Percentiles rank a stretch among this genome's conserved stretches.
phyloP scores from a whole-genome alignment of 345 rosid genomes.

The Populus simonii region DNA sequence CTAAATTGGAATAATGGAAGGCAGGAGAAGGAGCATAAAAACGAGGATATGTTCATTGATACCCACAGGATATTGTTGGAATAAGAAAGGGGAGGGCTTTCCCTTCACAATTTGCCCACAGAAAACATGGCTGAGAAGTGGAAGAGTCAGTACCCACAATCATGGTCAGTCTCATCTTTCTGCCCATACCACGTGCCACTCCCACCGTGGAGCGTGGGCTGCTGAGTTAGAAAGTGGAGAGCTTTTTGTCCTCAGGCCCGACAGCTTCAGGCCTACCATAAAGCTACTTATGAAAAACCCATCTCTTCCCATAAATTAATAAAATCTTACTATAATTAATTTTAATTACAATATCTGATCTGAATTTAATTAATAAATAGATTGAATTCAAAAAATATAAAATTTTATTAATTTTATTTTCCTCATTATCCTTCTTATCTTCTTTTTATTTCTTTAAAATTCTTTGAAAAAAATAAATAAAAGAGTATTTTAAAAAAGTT shows the following conservation, averaged over 20 bases:
- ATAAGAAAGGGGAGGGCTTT: background rate
- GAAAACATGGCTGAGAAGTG: slow-evolving; percentile 6
- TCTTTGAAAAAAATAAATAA: too few species aligned
- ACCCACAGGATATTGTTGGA: background rate
- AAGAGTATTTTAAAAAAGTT: too few species aligned
- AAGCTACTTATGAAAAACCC: slow-evolving; percentile 19
- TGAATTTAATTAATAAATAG: too few species aligned
- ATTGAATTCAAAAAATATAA: too few species aligned
- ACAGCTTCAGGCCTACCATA: slow-evolving; percentile 39
- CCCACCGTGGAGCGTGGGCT: slow-evolving; percentile 25
- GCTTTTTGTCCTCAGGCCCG: slow-evolving; percentile 25
- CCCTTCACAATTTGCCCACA: background rate
- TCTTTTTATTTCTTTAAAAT: too few species aligned
- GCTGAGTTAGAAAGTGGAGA: slow-evolving; percentile 38
- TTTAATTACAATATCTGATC: too few species aligned
- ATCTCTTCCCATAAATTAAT: background rate
- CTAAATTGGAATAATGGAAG: too few species aligned
- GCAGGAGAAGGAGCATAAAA: too few species aligned
- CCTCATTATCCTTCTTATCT: fast-evolving
- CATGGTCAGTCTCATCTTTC: slow-evolving; percentile 17
- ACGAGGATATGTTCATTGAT: background rate
- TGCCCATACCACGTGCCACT: slow-evolving; percentile 49
- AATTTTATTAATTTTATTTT: too few species aligned
- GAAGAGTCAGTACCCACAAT: slow-evolving; percentile 17
- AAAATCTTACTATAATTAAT: background rate